Conservation (phyloP, 768 basidiomycete genomes). For the Megacollybia marginata region DNA sequence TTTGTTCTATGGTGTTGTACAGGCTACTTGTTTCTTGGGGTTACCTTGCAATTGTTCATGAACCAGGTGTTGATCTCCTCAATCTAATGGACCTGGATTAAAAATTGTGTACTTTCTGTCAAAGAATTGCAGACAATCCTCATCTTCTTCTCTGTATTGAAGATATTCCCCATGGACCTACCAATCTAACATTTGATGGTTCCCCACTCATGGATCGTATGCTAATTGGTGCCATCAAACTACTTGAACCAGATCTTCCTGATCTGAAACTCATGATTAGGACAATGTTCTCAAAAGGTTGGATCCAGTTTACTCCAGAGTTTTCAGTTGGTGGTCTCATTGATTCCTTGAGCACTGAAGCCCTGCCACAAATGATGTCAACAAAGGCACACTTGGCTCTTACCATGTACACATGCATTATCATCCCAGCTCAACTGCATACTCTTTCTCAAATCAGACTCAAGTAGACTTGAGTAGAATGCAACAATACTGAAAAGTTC, state of each 20-base stretch:
- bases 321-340: conserved; percentile 1
- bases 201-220: neutral
- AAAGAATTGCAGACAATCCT: conserved; percentile 7
- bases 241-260: neutral
- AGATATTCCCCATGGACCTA: conserved; percentile 1
- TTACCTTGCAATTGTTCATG: conserved; percentile 14
- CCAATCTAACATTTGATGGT: conserved; percentile 7
- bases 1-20: conserved; percentile 15
- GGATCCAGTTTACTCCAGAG: conserved; percentile 2
- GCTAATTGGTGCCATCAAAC: neutral
- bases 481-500: conserved; percentile 2
- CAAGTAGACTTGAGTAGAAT: too few species aligned
- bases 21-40: conserved; percentile 13
- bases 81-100: conserved; percentile 9
- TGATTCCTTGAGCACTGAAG: neutral
- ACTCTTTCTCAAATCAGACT: conserved; percentile 1
- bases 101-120: conserved; percentile 9
- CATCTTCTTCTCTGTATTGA: conserved; percentile 7
- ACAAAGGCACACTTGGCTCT: neutral
- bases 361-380: neutral
- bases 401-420: neutral
- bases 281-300: neutral
- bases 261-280: neutral
- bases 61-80: neutral
- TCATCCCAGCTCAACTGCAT: neutral